These are phyloP conservation scores for Calonectria montana DNA, from an alignment of 2,329 filamentous ascomycete species.

Conservation along the genomic window DNA sequence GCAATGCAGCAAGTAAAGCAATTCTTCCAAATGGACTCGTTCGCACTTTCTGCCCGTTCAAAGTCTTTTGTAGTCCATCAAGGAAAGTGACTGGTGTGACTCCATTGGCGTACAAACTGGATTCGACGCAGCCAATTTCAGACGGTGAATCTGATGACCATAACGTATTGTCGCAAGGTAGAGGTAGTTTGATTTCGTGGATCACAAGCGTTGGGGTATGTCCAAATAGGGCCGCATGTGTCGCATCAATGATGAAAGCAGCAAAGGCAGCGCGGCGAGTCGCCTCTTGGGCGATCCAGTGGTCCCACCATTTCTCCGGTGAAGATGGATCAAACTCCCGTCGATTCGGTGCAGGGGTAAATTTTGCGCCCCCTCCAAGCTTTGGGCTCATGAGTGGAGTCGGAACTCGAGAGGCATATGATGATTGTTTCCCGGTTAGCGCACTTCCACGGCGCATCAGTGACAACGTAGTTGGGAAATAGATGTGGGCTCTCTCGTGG, in stretches of 20 bases:
- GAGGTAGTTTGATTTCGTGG: constrained; percentile 43
- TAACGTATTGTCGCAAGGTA: constrained; percentile 43
- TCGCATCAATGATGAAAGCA: constrained; percentile 44
- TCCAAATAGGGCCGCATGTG: constrained; percentile 43
- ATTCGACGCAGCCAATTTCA: constrained; percentile 44
- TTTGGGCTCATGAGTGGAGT: constrained; percentile 39
- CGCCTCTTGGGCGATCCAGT: constrained; percentile 45
- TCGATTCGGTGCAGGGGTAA: constrained; percentile 24
- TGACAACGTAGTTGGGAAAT: constrained; percentile 42
- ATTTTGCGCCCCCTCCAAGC: constrained; percentile 24
- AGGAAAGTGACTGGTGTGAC: constrained; percentile 44
- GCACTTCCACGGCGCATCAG: constrained; percentile 44
- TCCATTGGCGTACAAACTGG: constrained; percentile 42
- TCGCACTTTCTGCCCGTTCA: constrained; percentile 42
- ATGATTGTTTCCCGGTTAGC: constrained; percentile 42
- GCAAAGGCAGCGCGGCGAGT: constrained; percentile 42
- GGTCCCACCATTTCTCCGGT: constrained; percentile 45
- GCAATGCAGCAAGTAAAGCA: constrained; percentile 36
- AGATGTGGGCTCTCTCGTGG: constrained; percentile 44
- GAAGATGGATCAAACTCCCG: constrained; percentile 32
- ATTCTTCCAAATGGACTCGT: constrained; percentile 44
- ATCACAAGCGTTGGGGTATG: constrained; percentile 44
- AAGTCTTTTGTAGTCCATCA: constrained; percentile 39
- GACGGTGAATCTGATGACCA: constrained; percentile 45
- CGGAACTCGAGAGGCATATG: constrained; percentile 39